Conservation (phyloP, 139 green algal genomes). For the Parachlorella kessleri region DNA sequence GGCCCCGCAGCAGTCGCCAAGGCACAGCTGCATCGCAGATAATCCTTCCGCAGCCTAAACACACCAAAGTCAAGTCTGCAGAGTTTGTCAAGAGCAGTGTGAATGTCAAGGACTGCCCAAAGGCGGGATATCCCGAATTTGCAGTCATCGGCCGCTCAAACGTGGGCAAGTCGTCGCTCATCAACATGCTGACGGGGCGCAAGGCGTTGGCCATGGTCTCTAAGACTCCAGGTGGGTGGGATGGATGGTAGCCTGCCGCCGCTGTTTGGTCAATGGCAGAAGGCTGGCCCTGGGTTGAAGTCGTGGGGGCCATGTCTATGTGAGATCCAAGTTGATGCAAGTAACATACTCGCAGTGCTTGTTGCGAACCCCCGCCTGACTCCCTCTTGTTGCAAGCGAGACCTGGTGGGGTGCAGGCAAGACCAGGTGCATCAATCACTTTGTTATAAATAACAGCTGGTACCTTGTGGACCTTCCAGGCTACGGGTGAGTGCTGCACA, state of each 20-base stretch:
- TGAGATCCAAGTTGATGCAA: no score
- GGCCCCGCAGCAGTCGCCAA: no score
- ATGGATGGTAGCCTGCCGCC: no score
- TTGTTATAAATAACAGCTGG: constrained; percentile 94
- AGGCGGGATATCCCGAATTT: constrained; percentile 81
- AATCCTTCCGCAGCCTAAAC: constrained; percentile 25
- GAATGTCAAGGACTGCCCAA: constrained; percentile 70
- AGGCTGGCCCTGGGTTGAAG: no score
- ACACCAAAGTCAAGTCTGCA: constrained; percentile 39
- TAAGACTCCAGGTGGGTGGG: constrained; percentile 86
- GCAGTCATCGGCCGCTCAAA: constrained; percentile 94
- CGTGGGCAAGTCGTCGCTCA: constrained; percentile 97
- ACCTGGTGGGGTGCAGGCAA: no score
- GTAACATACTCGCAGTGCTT: no score
- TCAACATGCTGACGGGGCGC: constrained; percentile 90
- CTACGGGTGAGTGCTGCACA: constrained; percentile 81
- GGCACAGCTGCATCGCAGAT: no score
- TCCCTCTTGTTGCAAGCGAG: no score
- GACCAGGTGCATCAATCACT: constrained; percentile 96
- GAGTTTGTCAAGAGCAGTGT: constrained; percentile 79
- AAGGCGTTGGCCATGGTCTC: constrained; percentile 86
- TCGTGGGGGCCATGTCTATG: no score
- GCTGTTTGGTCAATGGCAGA: no score
- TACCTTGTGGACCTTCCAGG: constrained; percentile 96
- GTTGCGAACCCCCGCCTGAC: no score